Evolutionary conservation across 2,329 filamentous ascomycete species (phyloP).

Genomic region (Aspergillus sp.): DNA sequence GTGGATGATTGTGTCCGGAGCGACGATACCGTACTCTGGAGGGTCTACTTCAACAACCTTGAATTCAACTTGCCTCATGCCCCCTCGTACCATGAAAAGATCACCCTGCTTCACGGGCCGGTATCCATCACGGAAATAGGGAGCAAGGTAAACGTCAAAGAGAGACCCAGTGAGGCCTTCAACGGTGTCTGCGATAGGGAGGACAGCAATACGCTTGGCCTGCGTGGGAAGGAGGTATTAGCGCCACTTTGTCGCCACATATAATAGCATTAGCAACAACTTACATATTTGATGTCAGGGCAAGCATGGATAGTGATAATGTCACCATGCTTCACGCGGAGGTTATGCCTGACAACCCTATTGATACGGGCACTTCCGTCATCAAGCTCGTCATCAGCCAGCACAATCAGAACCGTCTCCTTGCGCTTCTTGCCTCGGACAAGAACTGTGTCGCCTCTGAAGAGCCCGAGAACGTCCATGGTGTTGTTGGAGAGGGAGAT

Average conservation of each 20-base stretch:
- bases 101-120: constrained; percentile 95
- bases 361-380: constrained; percentile 97
- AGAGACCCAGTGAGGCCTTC: constrained; percentile 96
- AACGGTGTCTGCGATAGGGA: constrained; percentile 96
- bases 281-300: constrained; percentile 99
- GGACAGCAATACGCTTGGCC: constrained; percentile 98
- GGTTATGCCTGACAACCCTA: constrained; percentile 96
- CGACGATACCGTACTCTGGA: constrained; percentile 97
- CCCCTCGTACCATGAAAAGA: constrained; percentile 93
- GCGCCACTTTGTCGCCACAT: neutral
- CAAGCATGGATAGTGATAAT: constrained; percentile 96
- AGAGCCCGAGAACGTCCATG: constrained; percentile 97
- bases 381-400: constrained; percentile 96
- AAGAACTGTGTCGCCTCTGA: constrained; percentile 96
- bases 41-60: constrained; percentile 99
- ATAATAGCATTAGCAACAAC: constrained; percentile 40
- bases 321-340: constrained; percentile 97
- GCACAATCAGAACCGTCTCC: constrained; percentile 95
- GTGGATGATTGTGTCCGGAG: constrained; percentile 98
- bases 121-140: constrained; percentile 99
- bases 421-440: constrained; percentile 99
- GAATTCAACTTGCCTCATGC: constrained; percentile 99
- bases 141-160: constrained; percentile 98
- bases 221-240: constrained; percentile 41
- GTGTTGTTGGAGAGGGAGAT: constrained; percentile 97